Base-by-base conservation (phyloP, 2,329 filamentous ascomycete genomes). In the Magnaporthiopsis incrustans region DNA sequence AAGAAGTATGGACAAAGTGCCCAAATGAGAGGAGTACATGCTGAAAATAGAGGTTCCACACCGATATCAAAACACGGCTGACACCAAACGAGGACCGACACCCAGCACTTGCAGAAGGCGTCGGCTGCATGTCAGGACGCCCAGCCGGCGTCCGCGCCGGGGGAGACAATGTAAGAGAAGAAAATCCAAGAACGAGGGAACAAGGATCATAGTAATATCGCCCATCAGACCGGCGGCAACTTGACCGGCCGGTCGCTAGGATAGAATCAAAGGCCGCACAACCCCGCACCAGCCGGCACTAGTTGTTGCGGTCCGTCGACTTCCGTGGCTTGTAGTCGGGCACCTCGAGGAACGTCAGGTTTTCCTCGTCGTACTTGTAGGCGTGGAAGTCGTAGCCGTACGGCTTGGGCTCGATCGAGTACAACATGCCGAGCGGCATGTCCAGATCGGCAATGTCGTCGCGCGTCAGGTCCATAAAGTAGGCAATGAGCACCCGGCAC, bases 361-460 rank as follows among this genome's bases (percentile, higher is more conserved):
- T 84, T 3, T 83, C 80, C 67, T 91, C 85, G 73, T 97, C 91
- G 78, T 97, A 99, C 66, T 88, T 86, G 80, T 96, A 99, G 0
- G 92, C 94, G 74, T 96, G 94, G 79, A 98, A 97, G 66, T 97
- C 94, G 65, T 97, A 93, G 18, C 95, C 95, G 69, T 99, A 99
- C 0, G 95, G 95, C 81, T 97, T 97, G 44, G 95, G 95, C 76
- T 99, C 94, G 60, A 99, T 89, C 69, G 92, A 91, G 75, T 96
- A 99, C 10, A 97, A 82, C 81, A 97, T 93, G 25, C 95, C 95
- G 61, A 99, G 80, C 0, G 95, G 95, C 59, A 97, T 91, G 72
- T 98, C 94, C 67, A 99, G 84, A 70, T 97, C 92, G 15, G 95
- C 94, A 66, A 99, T 96, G 71, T 97, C 90, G 67, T 97, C 89